Conservation (phyloP, 345 rosid genomes). For the Mallotus nudiflorus region DNA sequence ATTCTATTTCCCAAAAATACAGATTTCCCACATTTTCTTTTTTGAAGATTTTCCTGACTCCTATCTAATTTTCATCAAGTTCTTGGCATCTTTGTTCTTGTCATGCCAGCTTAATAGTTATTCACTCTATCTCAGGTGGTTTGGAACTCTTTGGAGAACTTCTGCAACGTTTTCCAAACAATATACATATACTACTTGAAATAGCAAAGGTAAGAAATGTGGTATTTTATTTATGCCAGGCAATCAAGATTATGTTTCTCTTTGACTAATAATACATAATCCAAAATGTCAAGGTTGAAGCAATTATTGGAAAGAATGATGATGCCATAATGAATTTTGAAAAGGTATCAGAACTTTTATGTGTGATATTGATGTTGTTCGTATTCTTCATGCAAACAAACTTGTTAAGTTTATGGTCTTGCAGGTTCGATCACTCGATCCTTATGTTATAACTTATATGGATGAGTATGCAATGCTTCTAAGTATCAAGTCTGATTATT, state of each 20-base stretch:
- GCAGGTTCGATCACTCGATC: conserved; percentile 94
- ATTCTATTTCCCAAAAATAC: too few relatives aligned
- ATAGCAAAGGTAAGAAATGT: conserved; percentile 78
- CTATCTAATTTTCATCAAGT: background rate
- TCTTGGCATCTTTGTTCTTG: conserved; percentile 6
- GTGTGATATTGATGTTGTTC: conserved; percentile 8
- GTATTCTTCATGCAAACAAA: background rate
- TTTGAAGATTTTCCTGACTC: background rate
- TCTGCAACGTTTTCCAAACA: conserved; percentile 86
- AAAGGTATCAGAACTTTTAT: conserved; percentile 51
- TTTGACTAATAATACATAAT: conserved; percentile 25
- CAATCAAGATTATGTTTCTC: background rate
- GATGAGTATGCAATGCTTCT: conserved; percentile 99
- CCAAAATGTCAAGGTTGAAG: conserved; percentile 64
- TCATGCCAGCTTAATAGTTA: background rate
- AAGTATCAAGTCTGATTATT: conserved; percentile 73
- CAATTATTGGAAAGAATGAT: conserved; percentile 90
- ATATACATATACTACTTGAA: conserved; percentile 86
- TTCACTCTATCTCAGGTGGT: conserved; percentile 56
- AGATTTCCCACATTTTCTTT: background rate
- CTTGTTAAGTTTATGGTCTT: conserved; percentile 13
- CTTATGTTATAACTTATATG: conserved; percentile 79
- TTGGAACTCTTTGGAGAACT: conserved; percentile 84
- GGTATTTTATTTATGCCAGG: conserved; percentile 9
- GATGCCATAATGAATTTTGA: conserved; percentile 89